Percentiles rank a stretch among this genome's conserved stretches.
Evolutionary conservation across 352 stramenopile genomes (phyloP).

Genomic region (Phytopythium oedochilum): DNA sequence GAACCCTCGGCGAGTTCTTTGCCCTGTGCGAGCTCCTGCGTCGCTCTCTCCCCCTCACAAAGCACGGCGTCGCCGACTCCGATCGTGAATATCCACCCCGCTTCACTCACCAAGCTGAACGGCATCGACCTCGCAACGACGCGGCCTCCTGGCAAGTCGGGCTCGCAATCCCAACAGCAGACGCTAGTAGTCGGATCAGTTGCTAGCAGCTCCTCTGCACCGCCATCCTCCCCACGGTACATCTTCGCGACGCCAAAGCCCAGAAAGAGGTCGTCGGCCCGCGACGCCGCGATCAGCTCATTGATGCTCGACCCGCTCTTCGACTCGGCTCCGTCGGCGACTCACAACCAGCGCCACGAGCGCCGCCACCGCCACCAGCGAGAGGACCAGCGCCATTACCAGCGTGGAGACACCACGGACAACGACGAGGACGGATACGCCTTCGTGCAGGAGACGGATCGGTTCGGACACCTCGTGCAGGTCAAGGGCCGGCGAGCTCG

Average conservation of each 20-base stretch:
- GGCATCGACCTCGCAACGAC: conserved; percentile 30
- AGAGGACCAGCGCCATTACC: conserved; percentile 2
- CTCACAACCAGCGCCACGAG: not conserved
- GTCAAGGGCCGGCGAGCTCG: conserved; percentile 30
- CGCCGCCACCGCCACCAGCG: conserved; percentile 4
- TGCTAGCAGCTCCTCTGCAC: not conserved
- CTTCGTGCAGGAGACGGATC: conserved; percentile 41
- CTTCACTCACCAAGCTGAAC: conserved; percentile 16
- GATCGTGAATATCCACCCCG: conserved; percentile 12
- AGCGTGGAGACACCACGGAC: conserved; percentile 1
- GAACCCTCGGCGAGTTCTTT: not conserved
- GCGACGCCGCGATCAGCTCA: conserved; percentile 14
- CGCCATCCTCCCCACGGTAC: conserved; percentile 19
- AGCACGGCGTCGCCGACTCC: not conserved
- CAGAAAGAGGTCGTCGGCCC: conserved; percentile 10
- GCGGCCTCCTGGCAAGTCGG: conserved; percentile 20
- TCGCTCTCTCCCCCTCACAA: not conserved
- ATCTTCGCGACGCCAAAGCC: conserved; percentile 46
- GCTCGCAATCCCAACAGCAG: conserved; percentile 1
- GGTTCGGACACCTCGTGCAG: conserved; percentile 42
- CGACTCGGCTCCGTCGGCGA: conserved; percentile 13
- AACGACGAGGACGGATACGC: conserved; percentile 5
- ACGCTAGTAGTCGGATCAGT: no score
- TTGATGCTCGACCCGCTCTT: conserved; percentile 75
- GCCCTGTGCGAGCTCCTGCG: not conserved